Evolutionary conservation across 345 rosid genomes (phyloP), one percentile per base, ranked within the genome.

Genomic region (Moricandia moricandioides): DNA sequence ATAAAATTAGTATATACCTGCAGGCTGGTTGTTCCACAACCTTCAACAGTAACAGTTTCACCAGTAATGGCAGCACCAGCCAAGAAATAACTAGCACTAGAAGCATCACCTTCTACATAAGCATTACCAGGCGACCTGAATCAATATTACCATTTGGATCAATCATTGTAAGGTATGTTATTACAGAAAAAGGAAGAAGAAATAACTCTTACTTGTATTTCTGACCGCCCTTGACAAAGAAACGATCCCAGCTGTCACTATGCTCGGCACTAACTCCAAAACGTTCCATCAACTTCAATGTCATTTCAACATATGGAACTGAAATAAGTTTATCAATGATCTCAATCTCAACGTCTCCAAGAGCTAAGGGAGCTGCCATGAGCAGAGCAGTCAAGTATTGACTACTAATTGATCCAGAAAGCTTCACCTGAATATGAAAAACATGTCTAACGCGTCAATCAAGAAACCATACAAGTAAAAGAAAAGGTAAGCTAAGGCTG

Each of bases 1-100:
- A 49, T 49, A 16, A 49, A 49, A 24, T 49, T 16, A 49, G 56
- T 49, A 86, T 37, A n/a, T 82, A 90, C 99, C 96, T 92, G 98
- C 81, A 92, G 82, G 77, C 99, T 92, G 81, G 84, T 91, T 6
- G 92, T 88, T 59, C 98, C 99, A 58, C 99, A 95, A 69, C 99
- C 99, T 84, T 95, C 93, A 47, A 95, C 98, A 30, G 92, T 49
- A 0, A 49, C 56, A 7, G 56, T 49, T 16, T 49, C 24, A 49
- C 56, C 56, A 7, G 56, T 49, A 82, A 95, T 82, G 56, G 98
- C 98, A 45, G 99, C 96, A 56, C 99, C 99, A 54, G 92, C 99
- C 57, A 95, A 87, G 81, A 95, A 95, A 83, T 95, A 92, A 82
- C 99, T 92, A 64, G 99, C 99, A 87, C 98, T 95, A 66, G 99